Base-by-base conservation (phyloP, 2,329 filamentous ascomycete genomes). In the Plenodomus tracheiphilus region DNA sequence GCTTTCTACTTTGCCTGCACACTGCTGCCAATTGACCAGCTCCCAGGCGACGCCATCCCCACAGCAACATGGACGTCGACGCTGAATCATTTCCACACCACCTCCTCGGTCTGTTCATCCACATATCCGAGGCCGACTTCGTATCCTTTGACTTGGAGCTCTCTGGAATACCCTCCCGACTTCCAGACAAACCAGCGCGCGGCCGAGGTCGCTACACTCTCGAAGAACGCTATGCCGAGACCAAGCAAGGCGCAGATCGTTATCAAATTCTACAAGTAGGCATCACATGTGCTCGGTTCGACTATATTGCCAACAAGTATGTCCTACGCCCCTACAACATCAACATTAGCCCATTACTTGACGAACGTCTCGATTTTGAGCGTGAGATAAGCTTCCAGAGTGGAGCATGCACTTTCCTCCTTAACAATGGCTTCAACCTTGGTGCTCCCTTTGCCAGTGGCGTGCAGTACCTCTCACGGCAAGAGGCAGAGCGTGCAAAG, bases 211-310 rank as follows among this genome's bases (percentile, higher is more conserved):
- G 76, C 48, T 77, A 77, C 25, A 79, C 78, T 2, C 70, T 88
- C 2, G 81, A 87, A 58, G 73, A 85, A 37, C 79, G 81, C 46
- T 88, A 88, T 62, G 69, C 74, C 10, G 84, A 88, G 53, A 76
- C 77, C 47, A 86, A 82, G 63, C 71, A 72, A 21, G 83, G 82
- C 2, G 85, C 85, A 3, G 79, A 85, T 52, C 79, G 77, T 34
- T 88, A 84, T 59, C 81, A 85, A 51, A 80, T 88, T 43, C 72
- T 88, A 2, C 85, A 88, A 63, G 71, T 87, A 45, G 85, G 85
- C n/a, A 70, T 88, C 48, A 88, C 85, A 0, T 81, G 84, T 59
- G 83, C 83, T n/a, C 74, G 75, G 43, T 82, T 87, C 64, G 77
- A 75, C 61, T 79, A 80, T 73, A 34, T 64, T 22, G 46, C 51